phyloP scores from a whole-genome alignment of 208 protist species.

The Eutreptiella sp. region DNA sequence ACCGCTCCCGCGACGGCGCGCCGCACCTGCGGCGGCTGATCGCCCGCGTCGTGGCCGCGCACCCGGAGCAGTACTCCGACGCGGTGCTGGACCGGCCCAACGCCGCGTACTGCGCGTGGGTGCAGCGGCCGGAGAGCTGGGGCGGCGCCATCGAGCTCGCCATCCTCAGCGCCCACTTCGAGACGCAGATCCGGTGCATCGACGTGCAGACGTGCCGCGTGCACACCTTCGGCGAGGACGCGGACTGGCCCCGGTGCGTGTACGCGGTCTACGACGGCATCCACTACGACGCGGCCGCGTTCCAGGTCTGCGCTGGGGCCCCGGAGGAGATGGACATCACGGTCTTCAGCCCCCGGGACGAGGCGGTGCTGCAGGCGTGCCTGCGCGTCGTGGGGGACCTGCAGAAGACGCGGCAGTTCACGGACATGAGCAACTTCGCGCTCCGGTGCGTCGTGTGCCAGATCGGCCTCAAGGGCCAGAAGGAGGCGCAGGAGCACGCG shows the following conservation, averaged over 20 bases:
- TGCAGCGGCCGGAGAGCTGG: conserved; percentile 27
- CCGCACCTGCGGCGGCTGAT: conserved; percentile 27
- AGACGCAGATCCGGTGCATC: conserved; percentile 32
- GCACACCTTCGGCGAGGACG: conserved; percentile 30
- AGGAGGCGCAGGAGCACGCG: conserved; percentile 1
- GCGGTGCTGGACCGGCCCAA: conserved; percentile 18
- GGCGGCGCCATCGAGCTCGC: conserved; percentile 43
- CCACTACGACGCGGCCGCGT: conserved; percentile 34
- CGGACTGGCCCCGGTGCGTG: background rate
- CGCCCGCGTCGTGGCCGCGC: conserved; percentile 9
- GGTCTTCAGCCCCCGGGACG: background rate
- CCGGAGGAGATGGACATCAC: conserved; percentile 23
- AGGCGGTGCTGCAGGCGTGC: background rate
- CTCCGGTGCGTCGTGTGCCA: conserved; percentile 2
- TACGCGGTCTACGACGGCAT: conserved; percentile 42
- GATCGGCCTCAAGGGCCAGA: background rate
- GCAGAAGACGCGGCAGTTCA: conserved; percentile 6
- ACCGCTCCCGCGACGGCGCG: background rate
- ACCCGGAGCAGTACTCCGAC: conserved; percentile 35
- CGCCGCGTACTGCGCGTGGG: conserved; percentile 4
- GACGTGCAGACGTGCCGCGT: conserved; percentile 10
- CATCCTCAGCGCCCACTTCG: conserved; percentile 35
- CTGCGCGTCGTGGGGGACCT: background rate
- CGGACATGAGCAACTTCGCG: background rate
- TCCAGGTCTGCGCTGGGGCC: background rate